Conservation (phyloP, 2,329 filamentous ascomycete genomes). For the Pseudogymnoascus sp. region DNA sequence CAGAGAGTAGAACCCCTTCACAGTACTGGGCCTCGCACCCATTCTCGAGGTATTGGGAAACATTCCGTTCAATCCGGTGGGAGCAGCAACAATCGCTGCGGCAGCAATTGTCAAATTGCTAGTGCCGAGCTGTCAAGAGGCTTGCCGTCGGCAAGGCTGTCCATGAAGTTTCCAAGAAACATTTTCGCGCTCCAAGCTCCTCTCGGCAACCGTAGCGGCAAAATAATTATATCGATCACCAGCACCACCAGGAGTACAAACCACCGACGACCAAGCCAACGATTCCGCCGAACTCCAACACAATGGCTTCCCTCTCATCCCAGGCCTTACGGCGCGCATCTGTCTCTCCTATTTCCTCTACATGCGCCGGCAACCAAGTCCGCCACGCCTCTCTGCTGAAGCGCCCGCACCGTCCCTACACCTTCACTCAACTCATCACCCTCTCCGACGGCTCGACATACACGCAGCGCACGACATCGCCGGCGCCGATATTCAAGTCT, state of each 20-base stretch:
- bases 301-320: conserved; percentile 16
- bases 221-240: conserved; percentile 9
- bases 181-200: conserved; percentile 11
- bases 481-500: conserved; percentile 48
- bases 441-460: conserved; percentile 86
- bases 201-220: conserved; percentile 15
- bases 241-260: background rate
- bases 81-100: background rate
- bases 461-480: conserved; percentile 69
- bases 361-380: conserved; percentile 15
- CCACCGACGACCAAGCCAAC: conserved; percentile 4
- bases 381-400: conserved; percentile 78
- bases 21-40: background rate
- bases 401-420: conserved; percentile 87
- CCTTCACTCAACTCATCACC: conserved; percentile 92
- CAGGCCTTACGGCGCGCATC: conserved; percentile 16
- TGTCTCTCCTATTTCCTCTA: conserved; percentile 9
- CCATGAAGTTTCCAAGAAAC: conserved; percentile 13
- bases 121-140: conserved; percentile 1
- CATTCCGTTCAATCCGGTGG: background rate
- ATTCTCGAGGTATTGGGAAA: background rate
- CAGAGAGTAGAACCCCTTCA: conserved; percentile 2
- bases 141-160: background rate
- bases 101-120: conserved; percentile 8
- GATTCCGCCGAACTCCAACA: conserved; percentile 11